Evolutionary conservation across 2,329 filamentous ascomycete genomes (phyloP).

Genomic region (Diaporthe helianthi): DNA sequence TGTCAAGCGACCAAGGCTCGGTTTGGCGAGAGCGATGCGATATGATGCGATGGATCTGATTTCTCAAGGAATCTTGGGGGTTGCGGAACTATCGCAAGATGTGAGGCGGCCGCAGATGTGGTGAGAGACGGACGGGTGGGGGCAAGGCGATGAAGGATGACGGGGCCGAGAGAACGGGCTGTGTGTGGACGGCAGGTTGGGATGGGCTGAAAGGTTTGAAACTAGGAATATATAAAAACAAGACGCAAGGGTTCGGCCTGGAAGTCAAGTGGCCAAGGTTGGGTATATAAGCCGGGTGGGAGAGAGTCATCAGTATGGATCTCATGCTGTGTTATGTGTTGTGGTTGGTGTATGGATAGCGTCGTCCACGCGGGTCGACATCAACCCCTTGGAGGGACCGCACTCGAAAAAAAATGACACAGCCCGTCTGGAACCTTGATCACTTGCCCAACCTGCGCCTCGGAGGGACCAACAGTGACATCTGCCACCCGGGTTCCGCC

Average conservation of each 20-base stretch:
- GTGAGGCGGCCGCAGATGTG: conserved; percentile 15
- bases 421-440: conserved; percentile 29
- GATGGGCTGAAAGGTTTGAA: conserved; percentile 27
- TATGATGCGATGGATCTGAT: conserved; percentile 10
- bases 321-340: conserved; percentile 8
- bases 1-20: background rate
- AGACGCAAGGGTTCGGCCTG: conserved; percentile 22
- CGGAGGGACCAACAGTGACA: conserved; percentile 11
- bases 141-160: conserved; percentile 11
- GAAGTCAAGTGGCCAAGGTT: conserved; percentile 27
- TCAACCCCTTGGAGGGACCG: conserved; percentile 19
- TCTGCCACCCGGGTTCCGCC: conserved; percentile 15
- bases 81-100: background rate
- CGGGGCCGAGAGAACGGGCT: conserved; percentile 15
- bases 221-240: conserved; percentile 28
- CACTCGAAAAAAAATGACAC: conserved; percentile 30
- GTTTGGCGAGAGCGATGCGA: conserved; percentile 6
- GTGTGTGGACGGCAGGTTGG: conserved; percentile 1
- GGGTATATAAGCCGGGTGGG: conserved; percentile 21
- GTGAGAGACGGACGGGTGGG: conserved; percentile 13
- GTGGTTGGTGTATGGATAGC: conserved; percentile 1
- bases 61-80: conserved; percentile 10
- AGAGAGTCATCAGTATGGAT: background rate
- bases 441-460: conserved; percentile 32
- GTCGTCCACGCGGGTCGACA: conserved; percentile 24